These are phyloP conservation scores for Mycena polygramma DNA, from an alignment of 768 basidiomycete genomes.

Conservation along the genomic window DNA sequence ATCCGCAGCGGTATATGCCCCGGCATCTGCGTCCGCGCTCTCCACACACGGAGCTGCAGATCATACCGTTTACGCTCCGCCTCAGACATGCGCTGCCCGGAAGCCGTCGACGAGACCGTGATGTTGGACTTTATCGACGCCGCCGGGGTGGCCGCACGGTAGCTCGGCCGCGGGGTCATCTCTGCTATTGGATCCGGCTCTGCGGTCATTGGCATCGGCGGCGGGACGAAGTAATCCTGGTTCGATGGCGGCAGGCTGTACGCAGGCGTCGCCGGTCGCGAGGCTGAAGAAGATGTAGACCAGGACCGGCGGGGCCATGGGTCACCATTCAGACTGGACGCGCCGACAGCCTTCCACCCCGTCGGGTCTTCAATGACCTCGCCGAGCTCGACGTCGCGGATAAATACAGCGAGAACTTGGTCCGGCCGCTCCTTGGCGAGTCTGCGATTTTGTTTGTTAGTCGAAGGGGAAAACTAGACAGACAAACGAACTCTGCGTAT, in stretches of 20 bases:
- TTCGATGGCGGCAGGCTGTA: constrained; percentile 22
- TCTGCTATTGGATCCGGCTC: constrained; percentile 42
- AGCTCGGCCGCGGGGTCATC: not conserved
- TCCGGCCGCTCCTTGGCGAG: constrained; percentile 77
- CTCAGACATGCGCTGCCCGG: constrained; percentile 53
- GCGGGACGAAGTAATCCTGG: constrained; percentile 38
- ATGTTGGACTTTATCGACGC: constrained; percentile 7
- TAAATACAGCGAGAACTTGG: constrained; percentile 84
- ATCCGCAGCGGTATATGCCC: constrained; percentile 69
- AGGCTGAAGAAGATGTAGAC: not conserved
- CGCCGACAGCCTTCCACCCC: constrained; percentile 57
- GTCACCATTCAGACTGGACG: constrained; percentile 27
- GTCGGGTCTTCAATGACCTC: constrained; percentile 74
- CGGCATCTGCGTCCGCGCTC: constrained; percentile 72
- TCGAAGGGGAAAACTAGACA: not conserved
- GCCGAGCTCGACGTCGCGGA: constrained; percentile 74
- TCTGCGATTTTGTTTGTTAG: constrained; percentile 39
- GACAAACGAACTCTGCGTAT: constrained; percentile 71
- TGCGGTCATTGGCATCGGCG: constrained; percentile 30
- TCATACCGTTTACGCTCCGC: constrained; percentile 68
- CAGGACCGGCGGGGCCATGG: constrained; percentile 9
- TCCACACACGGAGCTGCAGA: constrained; percentile 74
- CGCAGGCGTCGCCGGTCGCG: constrained; percentile 16
- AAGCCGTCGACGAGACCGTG: constrained; percentile 1
- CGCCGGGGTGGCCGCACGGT: constrained; percentile 11